Conservation (phyloP, 73 alveolate species). For the Symbiodinium natans region DNA sequence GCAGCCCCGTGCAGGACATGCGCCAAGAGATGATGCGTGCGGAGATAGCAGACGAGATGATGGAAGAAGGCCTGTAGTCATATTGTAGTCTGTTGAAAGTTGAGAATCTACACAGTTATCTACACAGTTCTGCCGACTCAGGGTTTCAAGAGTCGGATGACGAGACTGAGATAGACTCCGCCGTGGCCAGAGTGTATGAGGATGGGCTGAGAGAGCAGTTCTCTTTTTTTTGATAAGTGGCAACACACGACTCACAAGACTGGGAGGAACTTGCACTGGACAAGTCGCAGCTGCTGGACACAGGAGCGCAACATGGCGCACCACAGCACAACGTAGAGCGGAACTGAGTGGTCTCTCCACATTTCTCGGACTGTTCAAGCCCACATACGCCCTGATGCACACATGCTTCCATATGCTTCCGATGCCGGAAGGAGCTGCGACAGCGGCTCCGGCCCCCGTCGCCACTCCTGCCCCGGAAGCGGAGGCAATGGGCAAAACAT, state of each 20-base stretch:
- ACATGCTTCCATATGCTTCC: background rate
- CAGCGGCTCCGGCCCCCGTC: slow-evolving; percentile 67
- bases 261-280: slow-evolving; percentile 64
- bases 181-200: slow-evolving; percentile 70
- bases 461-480: slow-evolving; percentile 62
- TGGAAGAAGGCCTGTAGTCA: slow-evolving; percentile 66
- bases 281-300: slow-evolving; percentile 61
- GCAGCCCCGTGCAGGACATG: slow-evolving; percentile 27
- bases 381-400: no score
- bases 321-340: background rate
- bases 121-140: background rate
- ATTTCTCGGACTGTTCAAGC: background rate
- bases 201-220: background rate
- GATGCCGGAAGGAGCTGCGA: background rate
- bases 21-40: slow-evolving; percentile 81
- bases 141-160: slow-evolving; percentile 79
- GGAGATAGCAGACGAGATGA: slow-evolving; percentile 80
- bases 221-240: background rate
- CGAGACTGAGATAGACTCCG: slow-evolving; percentile 84
- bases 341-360: background rate
- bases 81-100: background rate
- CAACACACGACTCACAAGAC: background rate
- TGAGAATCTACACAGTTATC: background rate
- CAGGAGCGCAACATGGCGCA: background rate
- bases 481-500: background rate